Percentiles rank a stretch among this genome's conserved stretches.
Conservation (phyloP, 169 alveolate genomes). For the Plasmodium gaboni region DNA sequence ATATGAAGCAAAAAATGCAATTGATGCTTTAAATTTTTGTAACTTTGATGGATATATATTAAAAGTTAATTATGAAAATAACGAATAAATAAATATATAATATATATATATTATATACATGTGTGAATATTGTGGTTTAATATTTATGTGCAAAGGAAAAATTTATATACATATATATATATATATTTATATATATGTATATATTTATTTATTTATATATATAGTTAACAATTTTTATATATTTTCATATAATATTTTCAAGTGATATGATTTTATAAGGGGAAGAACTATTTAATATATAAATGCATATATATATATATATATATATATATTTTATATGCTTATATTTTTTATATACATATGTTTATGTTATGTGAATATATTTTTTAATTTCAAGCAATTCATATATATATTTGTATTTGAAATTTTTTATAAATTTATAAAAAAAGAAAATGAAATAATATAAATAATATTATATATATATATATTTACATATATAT, state of each 20-base stretch:
- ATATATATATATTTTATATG: neutral
- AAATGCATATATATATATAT: neutral
- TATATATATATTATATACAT: neutral
- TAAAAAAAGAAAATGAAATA: neutral
- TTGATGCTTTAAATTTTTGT: slow-evolving; percentile 60
- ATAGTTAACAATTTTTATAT: slow-evolving; percentile 1
- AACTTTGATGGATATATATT: slow-evolving; percentile 58
- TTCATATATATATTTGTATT: slow-evolving; percentile 21
- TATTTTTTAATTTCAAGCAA: slow-evolving; percentile 19
- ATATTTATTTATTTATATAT: neutral
- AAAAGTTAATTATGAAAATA: slow-evolving; percentile 55
- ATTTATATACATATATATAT: slow-evolving; percentile 18
- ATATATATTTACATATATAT: neutral
- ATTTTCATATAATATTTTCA: neutral
- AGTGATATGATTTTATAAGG: neutral
- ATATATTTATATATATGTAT: neutral
- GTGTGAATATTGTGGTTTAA: neutral
- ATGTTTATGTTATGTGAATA: slow-evolving; percentile 1
- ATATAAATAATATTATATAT: neutral
- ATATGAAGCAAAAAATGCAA: slow-evolving; percentile 63
- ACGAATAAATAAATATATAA: neutral
- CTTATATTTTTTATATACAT: neutral
- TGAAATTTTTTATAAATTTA: slow-evolving; percentile 3
- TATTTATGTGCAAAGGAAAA: slow-evolving; percentile 2
- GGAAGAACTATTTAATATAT: neutral